Evolutionary conservation across 2,329 filamentous ascomycete species (phyloP), one percentile per base, ranked within the genome.

Genomic region (Westerdykella ornata): DNA sequence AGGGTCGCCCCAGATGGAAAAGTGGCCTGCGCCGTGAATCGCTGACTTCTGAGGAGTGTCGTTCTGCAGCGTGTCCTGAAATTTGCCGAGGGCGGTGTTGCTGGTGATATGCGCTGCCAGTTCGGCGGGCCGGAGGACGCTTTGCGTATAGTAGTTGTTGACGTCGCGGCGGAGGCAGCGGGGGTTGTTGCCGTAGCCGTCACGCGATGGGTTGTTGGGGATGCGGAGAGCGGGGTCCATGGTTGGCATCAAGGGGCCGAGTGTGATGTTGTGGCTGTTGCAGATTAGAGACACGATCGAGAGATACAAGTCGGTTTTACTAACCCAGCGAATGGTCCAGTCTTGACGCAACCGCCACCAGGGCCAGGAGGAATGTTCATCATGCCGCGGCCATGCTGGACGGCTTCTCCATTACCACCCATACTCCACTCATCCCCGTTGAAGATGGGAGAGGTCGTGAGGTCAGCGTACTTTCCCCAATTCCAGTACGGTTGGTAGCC

Each of bases 301-400:
- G 13, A n/a, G 28, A 11, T 13, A 16, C 11, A 16, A 13, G 16
- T 18, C 11, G 60, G 47, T 22, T 6, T 20, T n/a, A 43, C 49
- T 3, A 46, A 56, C 54, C 76, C 67, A 46, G 63, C 68, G 54
- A 78, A 76, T 0, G 74, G 74, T 0, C 75, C 75, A 1, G 61
- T 67, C 13, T 58, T 65, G 3, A 80, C 67, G 54, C 76, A 80
- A 3, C 76, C 77, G n/a, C 76, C 76, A 9, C 77, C 76, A 0
- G 69, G 66, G 12, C 74, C 77, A 2, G 69, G 68, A 1, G 70
- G 73, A 15, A 73, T 53, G 2, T 36, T 36, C n/a, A 56, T 46
- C 14, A 58, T 12, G 1, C 29, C 37, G 11, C 53, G 49, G 9
- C 40, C 39, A 41, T 58, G 51, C 18, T 45, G 26, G 3, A 60